Conservation (phyloP, 148 eudicot genomes). For the Polygonum aviculare region DNA sequence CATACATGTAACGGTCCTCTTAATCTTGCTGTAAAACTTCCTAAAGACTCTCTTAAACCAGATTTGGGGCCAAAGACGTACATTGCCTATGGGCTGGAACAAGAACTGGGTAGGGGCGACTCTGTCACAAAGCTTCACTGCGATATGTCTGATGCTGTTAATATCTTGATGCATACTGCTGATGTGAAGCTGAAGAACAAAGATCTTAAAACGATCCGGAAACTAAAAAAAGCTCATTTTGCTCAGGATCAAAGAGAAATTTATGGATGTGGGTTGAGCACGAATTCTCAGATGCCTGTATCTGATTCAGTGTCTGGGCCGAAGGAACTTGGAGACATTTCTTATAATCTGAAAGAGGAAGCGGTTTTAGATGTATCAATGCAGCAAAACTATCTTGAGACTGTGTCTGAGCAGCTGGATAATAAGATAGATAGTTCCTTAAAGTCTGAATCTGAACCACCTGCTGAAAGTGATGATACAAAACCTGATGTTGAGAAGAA, state of each 20-base stretch:
- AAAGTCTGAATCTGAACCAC: slow-evolving; percentile 11
- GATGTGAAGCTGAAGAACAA: slow-evolving; percentile 24
- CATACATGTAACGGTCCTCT: slow-evolving; percentile 42
- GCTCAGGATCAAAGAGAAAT: slow-evolving; percentile 36
- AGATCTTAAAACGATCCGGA: slow-evolving; percentile 27
- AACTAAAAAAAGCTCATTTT: slow-evolving; percentile 25
- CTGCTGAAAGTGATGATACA: slow-evolving; percentile 15
- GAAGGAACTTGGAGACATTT: background rate
- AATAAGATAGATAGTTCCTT: too few species aligned
- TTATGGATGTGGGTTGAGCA: slow-evolving; percentile 10
- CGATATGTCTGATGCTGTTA: slow-evolving; percentile 69
- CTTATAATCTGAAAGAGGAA: slow-evolving; percentile 1
- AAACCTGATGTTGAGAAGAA: slow-evolving; percentile 9
- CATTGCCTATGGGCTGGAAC: slow-evolving; percentile 59
- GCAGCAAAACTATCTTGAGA: slow-evolving; percentile 11
- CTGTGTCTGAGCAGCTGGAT: slow-evolving; percentile 6
- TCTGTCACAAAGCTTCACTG: slow-evolving; percentile 74
- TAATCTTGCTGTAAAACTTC: slow-evolving; percentile 52
- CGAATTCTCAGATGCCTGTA: background rate
- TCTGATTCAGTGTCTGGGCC: background rate
- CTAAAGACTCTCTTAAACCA: slow-evolving; percentile 34
- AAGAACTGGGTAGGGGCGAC: slow-evolving; percentile 70
- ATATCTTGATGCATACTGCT: slow-evolving; percentile 59
- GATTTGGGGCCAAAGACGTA: slow-evolving; percentile 74
- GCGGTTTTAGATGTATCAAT: background rate